phyloP scores from a whole-genome alignment of 2,329 filamentous ascomycete species.

The Talaromyces sp. region DNA sequence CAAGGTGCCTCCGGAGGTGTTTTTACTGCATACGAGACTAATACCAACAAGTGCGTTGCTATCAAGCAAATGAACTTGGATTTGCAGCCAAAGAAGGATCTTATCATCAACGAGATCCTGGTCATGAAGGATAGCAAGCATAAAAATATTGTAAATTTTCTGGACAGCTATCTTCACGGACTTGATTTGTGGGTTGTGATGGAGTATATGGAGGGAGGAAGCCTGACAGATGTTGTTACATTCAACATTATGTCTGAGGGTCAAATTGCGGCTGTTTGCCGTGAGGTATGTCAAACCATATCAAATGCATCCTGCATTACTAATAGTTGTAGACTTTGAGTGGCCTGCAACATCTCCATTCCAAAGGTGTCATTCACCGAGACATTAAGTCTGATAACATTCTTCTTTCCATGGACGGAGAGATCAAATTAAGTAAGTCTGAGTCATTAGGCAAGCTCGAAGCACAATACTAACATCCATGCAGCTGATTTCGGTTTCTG shows the following conservation, averaged over 20 bases:
- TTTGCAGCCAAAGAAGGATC: conserved; percentile 96
- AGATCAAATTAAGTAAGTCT: conserved; percentile 89
- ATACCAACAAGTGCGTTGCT: conserved; percentile 81
- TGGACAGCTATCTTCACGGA: conserved; percentile 87
- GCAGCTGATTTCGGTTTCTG: conserved; percentile 97
- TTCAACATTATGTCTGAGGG: conserved; percentile 99
- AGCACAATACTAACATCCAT: conserved; percentile 24
- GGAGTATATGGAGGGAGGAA: conserved; percentile 99
- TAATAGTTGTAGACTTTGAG: conserved; percentile 61
- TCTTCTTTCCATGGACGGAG: conserved; percentile 84
- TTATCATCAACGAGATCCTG: conserved; percentile 98
- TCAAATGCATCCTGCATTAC: background rate
- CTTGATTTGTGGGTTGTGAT: conserved; percentile 98
- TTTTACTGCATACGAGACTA: conserved; percentile 82
- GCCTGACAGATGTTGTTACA: conserved; percentile 94
- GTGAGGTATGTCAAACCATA: conserved; percentile 58
- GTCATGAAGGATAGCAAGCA: conserved; percentile 99
- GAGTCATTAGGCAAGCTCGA: background rate
- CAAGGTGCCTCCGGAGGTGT: conserved; percentile 96
- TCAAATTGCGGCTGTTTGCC: conserved; percentile 92
- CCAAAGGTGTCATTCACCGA: conserved; percentile 95
- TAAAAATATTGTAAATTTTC: conserved; percentile 98
- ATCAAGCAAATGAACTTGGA: conserved; percentile 99
- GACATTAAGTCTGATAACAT: conserved; percentile 99
- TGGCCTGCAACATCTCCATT: conserved; percentile 91